Base-by-base conservation (phyloP, 2,329 filamentous ascomycete species). In the Dissoconium aciculare region DNA sequence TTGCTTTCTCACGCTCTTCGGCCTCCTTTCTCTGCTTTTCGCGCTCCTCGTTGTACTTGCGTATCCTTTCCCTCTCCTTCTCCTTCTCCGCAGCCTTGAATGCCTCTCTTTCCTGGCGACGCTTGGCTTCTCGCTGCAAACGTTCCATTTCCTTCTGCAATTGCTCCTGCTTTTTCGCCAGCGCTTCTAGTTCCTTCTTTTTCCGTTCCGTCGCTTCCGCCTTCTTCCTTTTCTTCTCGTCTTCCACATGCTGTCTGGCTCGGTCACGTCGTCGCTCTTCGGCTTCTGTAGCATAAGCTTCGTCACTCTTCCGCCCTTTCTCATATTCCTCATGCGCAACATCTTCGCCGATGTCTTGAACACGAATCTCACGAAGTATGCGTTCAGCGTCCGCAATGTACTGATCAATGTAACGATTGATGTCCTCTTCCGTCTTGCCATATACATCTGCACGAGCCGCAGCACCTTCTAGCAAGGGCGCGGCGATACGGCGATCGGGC, bases 381-480 rank as follows among this genome's bases (percentile, higher is more conserved):
- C 65, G 60, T 47, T 83, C 75, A 35, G 83, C 81, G 15, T 72
- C 67, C 6, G 61, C 60, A 27, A 74, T 64, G 38, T 70, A 60
- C 35, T 65, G 56, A 45, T 80, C 71, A 35, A 87, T 78, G 36
- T 83, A 62, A 15, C 67, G 60, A 36, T 74, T 69, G 28, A 85
- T 72, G 29, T 74, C 69, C 5, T 67, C 63, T 44, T 80, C 71
- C 1, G 77, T 78, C 43, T 71, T 70, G 36, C 76, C 71, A 46
- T 87, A 89, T 15, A 84, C 71, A 15, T 78, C 76, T 12, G 72
- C 76, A 37, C 81, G 71, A 46, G 85, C 79, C 11, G 82, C 69
- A 1, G 78, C 78, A 34, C 81, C 80, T 51, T 85, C 78, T 24
- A 85, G 74, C 4, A 91, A 66, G 0, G 78, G 71, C 2, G 75